Evolutionary conservation across 2,329 filamentous ascomycete genomes (phyloP), one percentile per base, ranked within the genome.

Genomic region (Hypoxylon sp.): DNA sequence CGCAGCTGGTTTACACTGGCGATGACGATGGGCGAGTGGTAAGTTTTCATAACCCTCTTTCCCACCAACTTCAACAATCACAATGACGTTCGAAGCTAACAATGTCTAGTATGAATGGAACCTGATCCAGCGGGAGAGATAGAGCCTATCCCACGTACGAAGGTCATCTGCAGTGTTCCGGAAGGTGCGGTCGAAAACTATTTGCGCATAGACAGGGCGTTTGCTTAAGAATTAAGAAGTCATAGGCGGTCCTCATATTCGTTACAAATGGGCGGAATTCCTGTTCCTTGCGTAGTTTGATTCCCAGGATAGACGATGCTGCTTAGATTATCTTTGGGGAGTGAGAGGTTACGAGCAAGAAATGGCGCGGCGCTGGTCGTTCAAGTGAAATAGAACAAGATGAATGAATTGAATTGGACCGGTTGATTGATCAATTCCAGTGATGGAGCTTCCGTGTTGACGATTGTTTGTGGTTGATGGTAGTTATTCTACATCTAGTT

Each of bases 21-120:
- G 96, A 98, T 81, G 96, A 98, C 70, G 91, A 94, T 70, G 96
- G 96, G 30, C 87, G 90, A 83, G 95, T 99, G 80, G 93, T 96
- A 77, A 87, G 90, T 88, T 65, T 88, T 65, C 34, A 25, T 23
- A n/a, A 38, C 10, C 0, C 11, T 25, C 62, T 48, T 46, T 3
- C 9, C 25, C 11, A 11, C 38, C 55, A 4, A 32, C 4, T 5
- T 17, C 3, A 28, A 51, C 11, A 46, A 10, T 25, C 28, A 30
- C 28, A 5, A 5, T 7, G 25, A 5, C n/a, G 36, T 23, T 7
- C 21, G 57, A 34, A 28, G 34, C 70, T 76, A 60, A 69, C 56
- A 23, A 23, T 60, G 11, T 21, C 46, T 46, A 90, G 88, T 89
- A 87, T 73, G 87, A 90, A 76, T 90, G 88, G 88, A 89, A 85